A percentile compares a stretch with the other conserved stretches of the same genome.
phyloP scores from a whole-genome alignment of 1,139 yeast species.

The Geotrichum australiense region DNA sequence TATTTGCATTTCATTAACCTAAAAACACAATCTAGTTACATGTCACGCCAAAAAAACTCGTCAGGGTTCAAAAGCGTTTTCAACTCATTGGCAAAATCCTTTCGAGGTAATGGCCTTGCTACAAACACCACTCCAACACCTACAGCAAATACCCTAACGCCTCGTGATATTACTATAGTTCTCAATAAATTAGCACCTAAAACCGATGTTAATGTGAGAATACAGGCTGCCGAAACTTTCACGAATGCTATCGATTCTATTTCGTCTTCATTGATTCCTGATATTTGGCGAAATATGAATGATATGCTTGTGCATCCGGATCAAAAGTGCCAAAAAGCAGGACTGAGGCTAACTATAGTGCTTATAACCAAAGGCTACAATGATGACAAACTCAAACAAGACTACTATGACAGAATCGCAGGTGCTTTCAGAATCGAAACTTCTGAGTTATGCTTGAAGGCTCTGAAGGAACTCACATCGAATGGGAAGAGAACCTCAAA shows the following conservation, averaged over 20 bases:
- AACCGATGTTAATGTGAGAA: slow-evolving; percentile 38
- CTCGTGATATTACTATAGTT: slow-evolving; percentile 42
- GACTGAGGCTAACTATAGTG: not conserved
- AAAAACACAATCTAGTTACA: too few relatives aligned
- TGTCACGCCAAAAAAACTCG: slow-evolving; percentile 5
- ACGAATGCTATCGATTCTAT: slow-evolving; percentile 46
- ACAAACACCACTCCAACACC: slow-evolving; percentile 37
- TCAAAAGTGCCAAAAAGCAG: slow-evolving; percentile 23
- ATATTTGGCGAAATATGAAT: slow-evolving; percentile 66
- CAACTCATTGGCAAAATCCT: slow-evolving; percentile 41
- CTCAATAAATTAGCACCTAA: slow-evolving; percentile 39
- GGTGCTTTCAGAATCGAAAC: not conserved
- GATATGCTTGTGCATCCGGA: slow-evolving; percentile 45
- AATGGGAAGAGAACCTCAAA: slow-evolving; percentile 58
- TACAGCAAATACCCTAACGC: slow-evolving; percentile 51
- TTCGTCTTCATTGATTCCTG: slow-evolving; percentile 55
- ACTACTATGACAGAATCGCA: not conserved
- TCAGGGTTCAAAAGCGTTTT: slow-evolving; percentile 13
- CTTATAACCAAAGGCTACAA: not conserved
- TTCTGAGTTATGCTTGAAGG: slow-evolving; percentile 25
- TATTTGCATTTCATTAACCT: too few relatives aligned
- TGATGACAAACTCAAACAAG: not conserved
- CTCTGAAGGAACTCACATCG: slow-evolving; percentile 48
- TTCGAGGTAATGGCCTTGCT: slow-evolving; percentile 36
- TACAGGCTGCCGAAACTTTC: slow-evolving; percentile 49